Evolutionary conservation across 495 filamentous ascomycete genomes (phyloP), one percentile per base, ranked within the genome.

Genomic region (Penicillium herquei): DNA sequence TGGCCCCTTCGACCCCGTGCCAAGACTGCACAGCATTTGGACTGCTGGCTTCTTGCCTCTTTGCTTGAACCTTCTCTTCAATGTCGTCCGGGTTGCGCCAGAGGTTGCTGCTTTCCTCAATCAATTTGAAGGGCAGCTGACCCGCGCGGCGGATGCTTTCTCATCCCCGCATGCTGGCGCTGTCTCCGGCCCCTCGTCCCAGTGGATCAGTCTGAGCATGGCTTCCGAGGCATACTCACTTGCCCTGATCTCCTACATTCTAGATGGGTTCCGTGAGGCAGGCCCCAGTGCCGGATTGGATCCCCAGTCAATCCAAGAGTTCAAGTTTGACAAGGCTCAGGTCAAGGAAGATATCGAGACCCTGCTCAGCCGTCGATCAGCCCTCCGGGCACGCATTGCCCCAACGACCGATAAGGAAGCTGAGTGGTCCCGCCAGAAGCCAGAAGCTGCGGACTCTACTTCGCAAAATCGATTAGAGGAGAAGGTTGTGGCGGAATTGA

Each of bases 81-180:
- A 89, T 30, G 85, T 98, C 21, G 89, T 91, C 17, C 76, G 85
- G 1, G 83, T 89, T 3, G 91, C 91, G 1, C 84, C 85, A 0
- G 95, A 98, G 61, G 84, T 97, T 18, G 82, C 88, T 2, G 83
- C 84, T 44, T 95, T 96, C 69, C 81, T 98, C 14, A 92, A 91
- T 61, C 86, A 89, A 62, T 96, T 94, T 63, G 85, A 87, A 21
- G 80, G 81, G 37, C 84, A 95, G 37, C 81, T 97, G 9, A 65
- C 64, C 17, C 80, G 86, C 5, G 83, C 84, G 11, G 74, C 82
- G 5, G 80, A 83, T 37, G 78, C 85, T 6, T 84, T 95, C 58
- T 76, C 78, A 32, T 75, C 79, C 9, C 79, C 76, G 13, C 69
- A 72, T 17, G 58, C 72, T 6, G 54, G 57, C 34, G 55, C 58